A percentile compares a stretch with the other conserved stretches of the same genome.
These are phyloP conservation scores for Gynochthodes officinalis DNA, from an alignment of 257 asterid species.

Conservation along the genomic window DNA sequence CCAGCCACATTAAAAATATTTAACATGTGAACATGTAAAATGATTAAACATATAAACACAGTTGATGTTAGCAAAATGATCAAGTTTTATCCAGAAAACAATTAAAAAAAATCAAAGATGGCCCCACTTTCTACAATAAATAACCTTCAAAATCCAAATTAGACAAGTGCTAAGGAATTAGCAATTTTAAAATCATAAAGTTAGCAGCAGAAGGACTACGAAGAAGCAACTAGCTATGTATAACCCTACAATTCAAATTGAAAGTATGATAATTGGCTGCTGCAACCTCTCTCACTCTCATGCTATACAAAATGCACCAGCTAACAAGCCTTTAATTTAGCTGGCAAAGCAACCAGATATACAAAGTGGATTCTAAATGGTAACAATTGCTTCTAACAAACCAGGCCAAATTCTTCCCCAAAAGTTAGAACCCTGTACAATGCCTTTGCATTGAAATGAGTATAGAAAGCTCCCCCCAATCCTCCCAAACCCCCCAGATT, in stretches of 20 bases:
- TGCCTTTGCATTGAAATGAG: background rate
- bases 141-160: slow-evolving; percentile 1
- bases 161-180: background rate
- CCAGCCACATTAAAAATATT: no score
- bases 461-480: no score
- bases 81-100: background rate
- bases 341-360: background rate
- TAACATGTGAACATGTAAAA: background rate
- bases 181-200: background rate
- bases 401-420: slow-evolving; percentile 5
- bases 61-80: background rate
- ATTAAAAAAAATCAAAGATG: background rate
- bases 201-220: background rate
- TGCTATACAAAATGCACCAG: background rate
- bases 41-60: no score
- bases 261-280: background rate
- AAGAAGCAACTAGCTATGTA: background rate
- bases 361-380: background rate
- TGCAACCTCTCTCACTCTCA: background rate
- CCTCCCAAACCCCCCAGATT: no score
- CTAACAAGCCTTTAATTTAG: background rate
- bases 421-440: background rate
- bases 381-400: slow-evolving; percentile 2
- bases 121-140: background rate
- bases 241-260: background rate